These are phyloP conservation scores for Apiospora pterosperma DNA, from an alignment of 2,329 filamentous ascomycete genomes.

Conservation along the genomic window DNA sequence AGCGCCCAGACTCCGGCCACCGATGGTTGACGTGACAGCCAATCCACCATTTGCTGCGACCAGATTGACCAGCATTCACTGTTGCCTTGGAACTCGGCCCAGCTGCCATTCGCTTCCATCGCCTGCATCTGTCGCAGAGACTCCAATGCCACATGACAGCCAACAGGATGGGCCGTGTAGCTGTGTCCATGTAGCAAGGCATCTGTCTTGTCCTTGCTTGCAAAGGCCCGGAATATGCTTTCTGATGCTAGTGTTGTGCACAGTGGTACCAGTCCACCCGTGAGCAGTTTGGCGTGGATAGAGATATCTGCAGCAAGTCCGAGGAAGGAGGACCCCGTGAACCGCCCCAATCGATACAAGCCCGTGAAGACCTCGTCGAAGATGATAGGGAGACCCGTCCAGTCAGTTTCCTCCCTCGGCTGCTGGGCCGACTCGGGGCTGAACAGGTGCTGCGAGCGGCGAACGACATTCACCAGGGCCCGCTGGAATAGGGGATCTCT, in stretches of 20 bases:
- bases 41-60: slow-evolving; percentile 56
- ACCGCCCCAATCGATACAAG: slow-evolving; percentile 74
- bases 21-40: slow-evolving; percentile 50
- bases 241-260: slow-evolving; percentile 74
- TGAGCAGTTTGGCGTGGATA: slow-evolving; percentile 80
- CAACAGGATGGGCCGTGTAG: slow-evolving; percentile 81
- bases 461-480: slow-evolving; percentile 64
- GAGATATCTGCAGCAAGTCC: slow-evolving; percentile 68
- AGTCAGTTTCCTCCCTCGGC: slow-evolving; percentile 31
- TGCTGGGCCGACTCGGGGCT: slow-evolving; percentile 13
- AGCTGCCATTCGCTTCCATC: slow-evolving; percentile 54
- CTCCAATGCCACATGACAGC: slow-evolving; percentile 73
- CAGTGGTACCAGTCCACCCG: slow-evolving; percentile 74
- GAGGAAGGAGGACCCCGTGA: slow-evolving; percentile 68
- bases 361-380: slow-evolving; percentile 90
- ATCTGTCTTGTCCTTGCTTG: slow-evolving; percentile 70
- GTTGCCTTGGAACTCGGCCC: slow-evolving; percentile 51
- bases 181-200: slow-evolving; percentile 81
- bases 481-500: slow-evolving; percentile 76
- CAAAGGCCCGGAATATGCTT: slow-evolving; percentile 68
- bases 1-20: slow-evolving; percentile 70
- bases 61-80: slow-evolving; percentile 68
- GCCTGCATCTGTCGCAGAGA: slow-evolving; percentile 56
- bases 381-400: slow-evolving; percentile 74
- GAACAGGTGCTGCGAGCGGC: slow-evolving; percentile 56